Percentiles rank a stretch among this genome's conserved stretches.
phyloP scores from a whole-genome alignment of 345 rosid species.

The Chamaenerion angustifolium region DNA sequence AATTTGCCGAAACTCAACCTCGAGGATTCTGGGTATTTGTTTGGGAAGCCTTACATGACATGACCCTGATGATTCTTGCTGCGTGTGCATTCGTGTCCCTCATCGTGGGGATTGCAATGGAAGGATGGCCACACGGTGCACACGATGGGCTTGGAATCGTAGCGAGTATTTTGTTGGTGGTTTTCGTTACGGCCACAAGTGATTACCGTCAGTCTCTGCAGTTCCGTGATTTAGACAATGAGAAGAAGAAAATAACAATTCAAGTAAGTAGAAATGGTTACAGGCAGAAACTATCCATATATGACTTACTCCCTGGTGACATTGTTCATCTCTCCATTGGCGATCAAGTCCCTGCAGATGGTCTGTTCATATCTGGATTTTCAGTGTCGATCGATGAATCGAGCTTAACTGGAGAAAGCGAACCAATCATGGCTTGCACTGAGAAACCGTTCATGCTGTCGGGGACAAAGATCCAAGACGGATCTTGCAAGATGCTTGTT shows the following conservation, averaged over 20 bases:
- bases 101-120: slow-evolving; percentile 80
- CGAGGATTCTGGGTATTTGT: slow-evolving; percentile 69
- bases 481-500: slow-evolving; percentile 81
- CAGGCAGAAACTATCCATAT: slow-evolving; percentile 77
- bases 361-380: slow-evolving; percentile 77
- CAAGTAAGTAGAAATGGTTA: slow-evolving; percentile 75
- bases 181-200: slow-evolving; percentile 73
- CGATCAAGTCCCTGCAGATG: slow-evolving; percentile 94
- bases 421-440: slow-evolving; percentile 51
- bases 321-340: slow-evolving; percentile 82
- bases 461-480: slow-evolving; percentile 87
- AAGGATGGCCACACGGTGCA: slow-evolving; percentile 93
- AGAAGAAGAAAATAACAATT: slow-evolving; percentile 72
- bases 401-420: slow-evolving; percentile 89
- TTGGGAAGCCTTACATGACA: slow-evolving; percentile 94
- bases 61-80: slow-evolving; percentile 88
- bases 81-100: slow-evolving; percentile 75
- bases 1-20: slow-evolving; percentile 57
- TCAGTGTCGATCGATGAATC: slow-evolving; percentile 75
- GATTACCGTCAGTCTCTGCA: slow-evolving; percentile 90
- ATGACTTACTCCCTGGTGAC: slow-evolving; percentile 81
- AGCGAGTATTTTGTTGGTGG: slow-evolving; percentile 74
- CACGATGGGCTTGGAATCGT: slow-evolving; percentile 93
- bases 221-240: slow-evolving; percentile 77
- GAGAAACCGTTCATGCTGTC: slow-evolving; percentile 76